These are phyloP conservation scores for Boeremia exigua DNA, from an alignment of 2,329 filamentous ascomycete genomes.

Conservation along the genomic window DNA sequence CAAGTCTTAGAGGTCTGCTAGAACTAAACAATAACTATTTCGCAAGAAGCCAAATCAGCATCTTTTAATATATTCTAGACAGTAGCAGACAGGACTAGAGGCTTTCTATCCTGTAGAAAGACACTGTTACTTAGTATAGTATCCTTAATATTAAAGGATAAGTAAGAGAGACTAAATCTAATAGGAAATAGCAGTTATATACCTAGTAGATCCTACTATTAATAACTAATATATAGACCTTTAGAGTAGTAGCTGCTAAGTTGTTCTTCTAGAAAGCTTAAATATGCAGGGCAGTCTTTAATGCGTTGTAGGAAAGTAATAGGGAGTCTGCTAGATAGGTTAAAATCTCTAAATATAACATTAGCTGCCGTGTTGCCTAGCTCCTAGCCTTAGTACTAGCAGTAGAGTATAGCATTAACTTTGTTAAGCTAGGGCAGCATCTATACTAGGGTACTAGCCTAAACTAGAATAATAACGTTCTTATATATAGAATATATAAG, in stretches of 20 bases:
- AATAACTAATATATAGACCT: slow-evolving; percentile 83
- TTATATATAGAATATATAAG: background rate
- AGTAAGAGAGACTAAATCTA: background rate
- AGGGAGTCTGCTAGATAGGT: slow-evolving; percentile 77
- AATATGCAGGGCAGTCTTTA: slow-evolving; percentile 74
- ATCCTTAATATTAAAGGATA: background rate
- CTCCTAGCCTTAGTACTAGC: slow-evolving; percentile 82
- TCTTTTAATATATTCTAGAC: too few species aligned
- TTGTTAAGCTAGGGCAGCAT: slow-evolving; percentile 77
- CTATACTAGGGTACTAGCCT: slow-evolving; percentile 79
- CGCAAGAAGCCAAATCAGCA: too few species aligned
- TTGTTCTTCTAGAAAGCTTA: slow-evolving; percentile 73
- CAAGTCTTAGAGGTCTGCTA: too few species aligned
- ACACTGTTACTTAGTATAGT: too few species aligned
- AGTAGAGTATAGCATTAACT: slow-evolving; percentile 76
- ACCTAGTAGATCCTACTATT: slow-evolving; percentile 38
- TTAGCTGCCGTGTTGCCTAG: slow-evolving; percentile 79
- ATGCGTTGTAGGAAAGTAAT: slow-evolving; percentile 63
- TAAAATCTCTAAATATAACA: slow-evolving; percentile 75
- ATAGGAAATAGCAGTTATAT: background rate
- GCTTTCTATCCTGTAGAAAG: too few species aligned
- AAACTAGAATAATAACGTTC: slow-evolving; percentile 60
- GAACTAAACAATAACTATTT: too few species aligned
- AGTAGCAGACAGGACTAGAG: too few species aligned
- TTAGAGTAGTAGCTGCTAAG: slow-evolving; percentile 74